These are phyloP conservation scores for Yarrowia sp. DNA, from an alignment of 805 yeast species.

Conservation along the genomic window DNA sequence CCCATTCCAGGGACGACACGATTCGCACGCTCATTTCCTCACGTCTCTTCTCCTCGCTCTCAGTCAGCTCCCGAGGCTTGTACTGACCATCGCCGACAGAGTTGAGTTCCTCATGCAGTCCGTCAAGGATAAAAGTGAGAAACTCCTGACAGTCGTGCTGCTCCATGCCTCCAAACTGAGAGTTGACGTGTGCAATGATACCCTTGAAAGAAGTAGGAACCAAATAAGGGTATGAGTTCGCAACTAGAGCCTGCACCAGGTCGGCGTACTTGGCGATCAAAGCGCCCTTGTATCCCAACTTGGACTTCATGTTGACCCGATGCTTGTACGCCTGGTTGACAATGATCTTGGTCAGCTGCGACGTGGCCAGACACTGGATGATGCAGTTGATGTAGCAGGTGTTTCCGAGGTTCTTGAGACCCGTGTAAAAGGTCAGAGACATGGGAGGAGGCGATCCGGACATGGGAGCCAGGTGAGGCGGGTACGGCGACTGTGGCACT, in stretches of 20 bases:
- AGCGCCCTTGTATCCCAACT: constrained; percentile 76
- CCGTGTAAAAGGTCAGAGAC: constrained; percentile 51
- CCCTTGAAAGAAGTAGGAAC: constrained; percentile 64
- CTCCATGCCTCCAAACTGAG: constrained; percentile 59
- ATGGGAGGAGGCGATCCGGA: constrained; percentile 15
- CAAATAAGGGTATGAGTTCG: constrained; percentile 47
- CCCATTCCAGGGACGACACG: constrained; percentile 92
- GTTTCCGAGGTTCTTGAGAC: constrained; percentile 78
- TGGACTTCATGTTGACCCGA: constrained; percentile 68
- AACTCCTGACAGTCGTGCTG: constrained; percentile 89
- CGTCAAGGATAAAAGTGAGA: constrained; percentile 67
- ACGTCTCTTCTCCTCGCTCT: constrained; percentile 66
- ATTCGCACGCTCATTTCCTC: constrained; percentile 71
- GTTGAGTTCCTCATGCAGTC: constrained; percentile 80
- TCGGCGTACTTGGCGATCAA: constrained; percentile 66
- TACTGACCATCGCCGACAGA: constrained; percentile 48
- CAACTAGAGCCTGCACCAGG: constrained; percentile 53
- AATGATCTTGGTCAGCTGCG: constrained; percentile 61
- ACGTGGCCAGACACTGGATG: constrained; percentile 76
- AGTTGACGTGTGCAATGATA: constrained; percentile 62
- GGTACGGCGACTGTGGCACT: constrained; percentile 9
- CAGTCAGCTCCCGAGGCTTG: constrained; percentile 58
- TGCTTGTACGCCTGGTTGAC: constrained; percentile 56
- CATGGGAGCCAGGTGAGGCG: constrained; percentile 19
- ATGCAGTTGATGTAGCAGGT: constrained; percentile 92